These are phyloP conservation scores for Tolypocladium sp. DNA, from an alignment of 2,329 filamentous ascomycete genomes.

Conservation along the genomic window DNA sequence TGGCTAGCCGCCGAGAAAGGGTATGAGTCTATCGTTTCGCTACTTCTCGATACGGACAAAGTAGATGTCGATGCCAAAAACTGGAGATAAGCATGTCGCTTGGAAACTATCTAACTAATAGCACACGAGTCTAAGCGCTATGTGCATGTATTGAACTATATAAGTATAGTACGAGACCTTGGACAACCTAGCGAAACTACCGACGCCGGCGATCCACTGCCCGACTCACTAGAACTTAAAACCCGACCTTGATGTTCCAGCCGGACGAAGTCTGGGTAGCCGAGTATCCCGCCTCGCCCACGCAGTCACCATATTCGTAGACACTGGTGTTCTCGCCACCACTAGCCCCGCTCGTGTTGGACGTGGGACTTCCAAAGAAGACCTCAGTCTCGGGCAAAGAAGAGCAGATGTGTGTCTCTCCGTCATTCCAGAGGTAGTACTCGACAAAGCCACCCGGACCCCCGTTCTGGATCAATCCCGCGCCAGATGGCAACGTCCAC, in stretches of 20 bases:
- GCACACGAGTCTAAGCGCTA: too few species aligned
- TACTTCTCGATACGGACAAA: too few species aligned
- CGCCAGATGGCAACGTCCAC: slow-evolving; percentile 8
- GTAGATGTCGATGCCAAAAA: too few species aligned
- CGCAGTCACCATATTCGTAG: slow-evolving; percentile 11
- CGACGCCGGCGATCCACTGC: too few species aligned
- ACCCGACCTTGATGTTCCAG: slow-evolving; percentile 7
- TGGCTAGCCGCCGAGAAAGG: too few species aligned
- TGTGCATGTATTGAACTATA: too few species aligned
- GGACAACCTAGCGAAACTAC: too few species aligned
- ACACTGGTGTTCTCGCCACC: slow-evolving; percentile 5
- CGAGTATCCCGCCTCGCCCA: slow-evolving; percentile 4
- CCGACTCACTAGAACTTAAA: too few species aligned
- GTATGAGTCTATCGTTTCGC: too few species aligned
- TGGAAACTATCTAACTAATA: too few species aligned
- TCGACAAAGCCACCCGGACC: slow-evolving; percentile 13
- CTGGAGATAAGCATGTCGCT: too few species aligned
- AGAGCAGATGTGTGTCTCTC: slow-evolving; percentile 5
- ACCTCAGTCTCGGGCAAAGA: slow-evolving; percentile 8
- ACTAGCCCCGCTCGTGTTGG: slow-evolving; percentile 5
- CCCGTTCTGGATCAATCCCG: slow-evolving; percentile 7
- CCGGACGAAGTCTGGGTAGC: neutral
- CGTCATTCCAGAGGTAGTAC: slow-evolving; percentile 12
- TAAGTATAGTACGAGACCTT: too few species aligned
- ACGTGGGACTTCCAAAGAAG: slow-evolving; percentile 6